Evolutionary conservation across 306 rosid species (phyloP).

Genomic region (Sophora flavescens): DNA sequence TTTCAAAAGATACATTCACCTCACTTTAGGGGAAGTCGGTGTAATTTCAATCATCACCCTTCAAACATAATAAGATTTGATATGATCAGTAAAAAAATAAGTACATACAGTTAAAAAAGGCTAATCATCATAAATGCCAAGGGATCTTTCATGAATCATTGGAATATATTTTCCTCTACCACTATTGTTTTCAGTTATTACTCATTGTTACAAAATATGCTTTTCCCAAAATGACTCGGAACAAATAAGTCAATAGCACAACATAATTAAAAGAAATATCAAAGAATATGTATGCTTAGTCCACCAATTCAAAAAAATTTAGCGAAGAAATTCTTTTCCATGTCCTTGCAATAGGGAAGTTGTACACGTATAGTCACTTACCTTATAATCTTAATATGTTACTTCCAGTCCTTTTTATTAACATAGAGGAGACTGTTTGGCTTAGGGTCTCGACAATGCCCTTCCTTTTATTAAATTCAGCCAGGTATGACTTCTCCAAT

Average conservation of each 20-base stretch:
- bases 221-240: neutral
- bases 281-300: conserved; percentile 12
- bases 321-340: neutral
- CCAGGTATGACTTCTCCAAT: too few relatives aligned
- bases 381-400: neutral
- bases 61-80: neutral
- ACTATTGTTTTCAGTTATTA: neutral
- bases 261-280: neutral
- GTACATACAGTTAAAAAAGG: neutral
- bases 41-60: too few relatives aligned
- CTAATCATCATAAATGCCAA: conserved; percentile 4
- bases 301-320: neutral
- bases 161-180: neutral
- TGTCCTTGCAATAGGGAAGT: conserved; percentile 6
- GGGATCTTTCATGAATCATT: neutral
- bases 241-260: conserved; percentile 13
- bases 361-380: neutral
- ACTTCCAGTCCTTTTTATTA: neutral
- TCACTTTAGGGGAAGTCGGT: too few relatives aligned
- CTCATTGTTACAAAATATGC: neutral
- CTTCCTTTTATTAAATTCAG: too few relatives aligned
- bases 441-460: conserved; percentile 14
- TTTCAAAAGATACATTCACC: too few relatives aligned
- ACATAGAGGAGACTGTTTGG: conserved; percentile 14
- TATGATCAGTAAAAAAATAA: neutral